Evolutionary conservation across 2,329 filamentous ascomycete species (phyloP).

Genomic region (Diaporthe ilicicola): DNA sequence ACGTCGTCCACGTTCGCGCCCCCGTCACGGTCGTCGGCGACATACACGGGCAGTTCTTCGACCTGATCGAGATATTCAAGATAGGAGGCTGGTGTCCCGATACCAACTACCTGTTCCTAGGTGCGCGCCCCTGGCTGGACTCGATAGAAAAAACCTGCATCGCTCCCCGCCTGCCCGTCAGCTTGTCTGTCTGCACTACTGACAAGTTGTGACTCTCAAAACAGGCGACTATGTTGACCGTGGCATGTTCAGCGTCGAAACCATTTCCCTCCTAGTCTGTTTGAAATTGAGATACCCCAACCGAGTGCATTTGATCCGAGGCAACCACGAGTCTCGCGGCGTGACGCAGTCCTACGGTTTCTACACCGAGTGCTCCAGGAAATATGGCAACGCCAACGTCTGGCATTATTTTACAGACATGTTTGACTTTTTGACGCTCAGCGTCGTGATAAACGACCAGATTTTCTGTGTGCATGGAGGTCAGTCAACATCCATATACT

Average conservation of each 20-base stretch:
- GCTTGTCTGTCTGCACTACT: slow-evolving; percentile 4
- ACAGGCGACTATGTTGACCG: slow-evolving; percentile 96
- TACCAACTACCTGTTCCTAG: slow-evolving; percentile 97
- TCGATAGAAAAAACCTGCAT: not conserved
- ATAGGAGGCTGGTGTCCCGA: slow-evolving; percentile 97
- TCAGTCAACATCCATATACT: slow-evolving; percentile 42
- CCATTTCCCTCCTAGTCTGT: slow-evolving; percentile 96
- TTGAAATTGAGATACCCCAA: slow-evolving; percentile 96
- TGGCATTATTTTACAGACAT: slow-evolving; percentile 99
- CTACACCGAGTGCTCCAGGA: slow-evolving; percentile 97
- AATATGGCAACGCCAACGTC: slow-evolving; percentile 98
- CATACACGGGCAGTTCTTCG: slow-evolving; percentile 98
- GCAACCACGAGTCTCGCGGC: slow-evolving; percentile 96
- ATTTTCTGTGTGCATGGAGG: slow-evolving; percentile 99
- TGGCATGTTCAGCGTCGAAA: slow-evolving; percentile 98
- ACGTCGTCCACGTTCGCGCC: slow-evolving; percentile 95
- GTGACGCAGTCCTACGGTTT: slow-evolving; percentile 99
- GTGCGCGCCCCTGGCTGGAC: slow-evolving; percentile 54
- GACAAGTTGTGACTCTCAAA: slow-evolving; percentile 9
- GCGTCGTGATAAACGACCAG: slow-evolving; percentile 97
- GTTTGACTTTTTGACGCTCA: slow-evolving; percentile 98
- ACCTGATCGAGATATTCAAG: slow-evolving; percentile 98
- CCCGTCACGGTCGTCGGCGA: slow-evolving; percentile 98
- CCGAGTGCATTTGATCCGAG: slow-evolving; percentile 93
- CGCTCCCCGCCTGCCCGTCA: not conserved